Evolutionary conservation across 192 early-diverging fungal species (phyloP).

Genomic region (Umbelopsis sp.): DNA sequence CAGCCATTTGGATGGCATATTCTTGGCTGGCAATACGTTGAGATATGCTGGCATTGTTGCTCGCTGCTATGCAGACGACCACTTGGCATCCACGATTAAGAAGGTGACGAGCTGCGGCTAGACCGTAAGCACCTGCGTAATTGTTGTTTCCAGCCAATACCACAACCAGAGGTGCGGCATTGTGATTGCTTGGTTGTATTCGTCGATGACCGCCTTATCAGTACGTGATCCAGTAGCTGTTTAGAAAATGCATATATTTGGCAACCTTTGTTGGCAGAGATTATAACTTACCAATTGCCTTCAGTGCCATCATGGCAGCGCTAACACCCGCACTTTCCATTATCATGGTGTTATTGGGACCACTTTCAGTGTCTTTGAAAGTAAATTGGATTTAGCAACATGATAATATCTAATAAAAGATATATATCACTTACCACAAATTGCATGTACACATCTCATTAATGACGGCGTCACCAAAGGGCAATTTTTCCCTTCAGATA

Average conservation of each 20-base stretch:
- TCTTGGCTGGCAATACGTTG: slow-evolving; percentile 15
- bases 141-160: slow-evolving; percentile 77
- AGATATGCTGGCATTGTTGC: slow-evolving; percentile 44
- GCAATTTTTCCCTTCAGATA: slow-evolving; percentile 49
- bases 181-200: slow-evolving; percentile 78
- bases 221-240: no score
- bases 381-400: not conserved
- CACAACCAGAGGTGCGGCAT: slow-evolving; percentile 68
- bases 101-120: slow-evolving; percentile 74
- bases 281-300: slow-evolving; percentile 55
- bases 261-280: not conserved
- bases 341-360: slow-evolving; percentile 70
- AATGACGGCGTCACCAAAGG: slow-evolving; percentile 62
- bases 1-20: slow-evolving; percentile 35
- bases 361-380: slow-evolving; percentile 54
- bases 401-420: not conserved
- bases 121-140: slow-evolving; percentile 63
- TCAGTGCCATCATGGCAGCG: slow-evolving; percentile 70
- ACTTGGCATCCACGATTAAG: slow-evolving; percentile 79
- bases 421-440: slow-evolving; percentile 29
- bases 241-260: no score
- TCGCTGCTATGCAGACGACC: slow-evolving; percentile 47
- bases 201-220: slow-evolving; percentile 61
- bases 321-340: slow-evolving; percentile 82
- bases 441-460: slow-evolving; percentile 64